Evolutionary conservation across 176 grass and related monocot species (phyloP), one percentile per base, ranked within the genome.

Genomic region (Oryza meridionalis): DNA sequence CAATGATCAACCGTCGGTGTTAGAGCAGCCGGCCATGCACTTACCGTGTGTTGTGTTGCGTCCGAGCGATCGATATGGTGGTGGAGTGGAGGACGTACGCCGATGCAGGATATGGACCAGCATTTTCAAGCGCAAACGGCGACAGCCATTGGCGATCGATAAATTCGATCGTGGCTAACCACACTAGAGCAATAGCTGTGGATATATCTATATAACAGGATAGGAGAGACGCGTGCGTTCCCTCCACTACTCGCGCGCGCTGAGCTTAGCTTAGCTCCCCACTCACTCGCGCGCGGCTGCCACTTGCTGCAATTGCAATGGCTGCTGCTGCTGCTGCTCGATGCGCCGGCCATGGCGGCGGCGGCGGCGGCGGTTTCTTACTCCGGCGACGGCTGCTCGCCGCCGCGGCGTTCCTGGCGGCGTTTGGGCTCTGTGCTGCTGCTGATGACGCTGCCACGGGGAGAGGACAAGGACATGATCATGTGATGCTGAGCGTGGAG

Each of bases 141-240:
- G 51, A 55, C 17, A 55, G 51, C 51, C 14, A 55, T 8, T 16
- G 51, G 50, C 50, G 2, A 19, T 17, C 15, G 50, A 53, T 53
- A 5, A 3, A 55, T 55, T 55, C 51, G 51, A 55, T 55, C 51
- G 51, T 55, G 51, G 51, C 51, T 55, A 55, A 55, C 51, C 51
- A 55, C 51, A 21, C 55, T n/a, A 19, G 17, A 19, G 17, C 17
- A n/a, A 19, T 9, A 61, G 17, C 55, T 61, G 21, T 2, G 1
- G 58, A 32, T 1, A 14, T 90, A 76, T 85, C 49, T 85, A 86
- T 73, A 78, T n/a, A 68, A 67, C 68, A 38, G 6, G 78, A 77
- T 63, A 63, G 61, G 53, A 25, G 65, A 25, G 65, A 17, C 15
- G 82, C 24, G 53, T 64, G 82, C 76, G 82, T 43, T 69, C 82